Evolutionary conservation across 2,329 filamentous ascomycete species (phyloP).

Genomic region (Stromatinia cepivora): DNA sequence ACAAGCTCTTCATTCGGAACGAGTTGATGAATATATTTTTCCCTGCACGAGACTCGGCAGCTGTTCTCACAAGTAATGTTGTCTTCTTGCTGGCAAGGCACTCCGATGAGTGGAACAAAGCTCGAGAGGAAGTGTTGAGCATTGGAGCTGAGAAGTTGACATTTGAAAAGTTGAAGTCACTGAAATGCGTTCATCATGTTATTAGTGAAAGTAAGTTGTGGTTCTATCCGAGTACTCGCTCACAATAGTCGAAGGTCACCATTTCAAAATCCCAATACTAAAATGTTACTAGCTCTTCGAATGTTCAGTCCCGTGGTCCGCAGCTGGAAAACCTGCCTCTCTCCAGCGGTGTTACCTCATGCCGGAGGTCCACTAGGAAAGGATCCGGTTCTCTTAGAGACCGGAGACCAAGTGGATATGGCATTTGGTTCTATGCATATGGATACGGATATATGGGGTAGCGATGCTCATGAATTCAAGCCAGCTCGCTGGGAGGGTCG

Average conservation of each 20-base stretch:
- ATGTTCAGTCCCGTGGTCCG: constrained; percentile 42
- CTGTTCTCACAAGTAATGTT: constrained; percentile 41
- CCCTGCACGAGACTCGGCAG: constrained; percentile 47
- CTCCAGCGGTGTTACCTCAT: constrained; percentile 38
- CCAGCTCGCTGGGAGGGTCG: constrained; percentile 45
- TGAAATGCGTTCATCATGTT: constrained; percentile 56
- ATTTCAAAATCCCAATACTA: no score
- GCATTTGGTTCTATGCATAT: constrained; percentile 22
- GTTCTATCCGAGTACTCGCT: background rate
- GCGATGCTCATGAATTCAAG: constrained; percentile 43
- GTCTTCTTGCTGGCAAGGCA: constrained; percentile 35
- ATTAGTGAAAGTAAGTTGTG: constrained; percentile 54
- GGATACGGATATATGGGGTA: constrained; percentile 45
- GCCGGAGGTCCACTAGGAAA: constrained; percentile 40
- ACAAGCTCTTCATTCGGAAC: constrained; percentile 43
- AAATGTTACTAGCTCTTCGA: constrained; percentile 32
- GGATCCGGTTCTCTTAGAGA: constrained; percentile 32
- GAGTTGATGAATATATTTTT: constrained; percentile 41
- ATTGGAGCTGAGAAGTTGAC: constrained; percentile 44
- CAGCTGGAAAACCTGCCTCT: constrained; percentile 1
- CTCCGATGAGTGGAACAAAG: constrained; percentile 38
- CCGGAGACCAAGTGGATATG: constrained; percentile 31
- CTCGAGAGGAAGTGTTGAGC: constrained; percentile 35
- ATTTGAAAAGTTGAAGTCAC: constrained; percentile 50
- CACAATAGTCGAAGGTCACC: no score